Evolutionary conservation across 345 rosid genomes (phyloP).

Genomic region (Rubroshorea leprosula): DNA sequence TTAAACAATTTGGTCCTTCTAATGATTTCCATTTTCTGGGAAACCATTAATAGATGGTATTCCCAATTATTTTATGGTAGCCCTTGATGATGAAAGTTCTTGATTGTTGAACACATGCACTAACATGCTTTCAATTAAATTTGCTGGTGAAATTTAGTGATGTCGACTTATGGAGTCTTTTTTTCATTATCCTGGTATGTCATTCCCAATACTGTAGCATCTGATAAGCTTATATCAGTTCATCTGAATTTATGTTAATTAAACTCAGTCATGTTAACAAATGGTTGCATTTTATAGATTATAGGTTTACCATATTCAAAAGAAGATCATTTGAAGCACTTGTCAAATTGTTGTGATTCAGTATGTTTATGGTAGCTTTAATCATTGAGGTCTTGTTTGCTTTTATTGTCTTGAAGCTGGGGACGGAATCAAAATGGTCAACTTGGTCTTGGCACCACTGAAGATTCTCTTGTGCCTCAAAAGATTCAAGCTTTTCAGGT

Average conservation of each 20-base stretch:
- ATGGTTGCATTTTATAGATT: too few species aligned
- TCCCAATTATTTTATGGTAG: not conserved
- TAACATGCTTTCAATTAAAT: too few species aligned
- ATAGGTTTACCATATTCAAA: not conserved
- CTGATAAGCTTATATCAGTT: not conserved
- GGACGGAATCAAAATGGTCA: slow-evolving; percentile 99
- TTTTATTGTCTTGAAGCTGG: slow-evolving; percentile 54
- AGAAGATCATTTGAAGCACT: not conserved
- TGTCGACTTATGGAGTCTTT: not conserved
- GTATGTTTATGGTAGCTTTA: not conserved
- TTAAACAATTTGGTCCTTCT: not conserved
- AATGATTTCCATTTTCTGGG: not conserved
- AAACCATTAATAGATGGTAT: not conserved
- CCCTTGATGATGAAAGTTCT: too few species aligned
- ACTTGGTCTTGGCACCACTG: slow-evolving; percentile 88
- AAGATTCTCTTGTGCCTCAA: slow-evolving; percentile 87
- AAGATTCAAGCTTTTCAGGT: slow-evolving; percentile 91
- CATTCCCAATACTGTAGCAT: not conserved
- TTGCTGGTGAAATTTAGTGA: not conserved
- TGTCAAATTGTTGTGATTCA: not conserved
- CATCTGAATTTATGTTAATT: not conserved
- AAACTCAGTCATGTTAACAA: too few species aligned
- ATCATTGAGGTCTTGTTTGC: not conserved
- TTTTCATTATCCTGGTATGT: not conserved
- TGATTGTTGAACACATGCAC: too few species aligned